phyloP scores from a whole-genome alignment of 768 basidiomycete genomes.

The Austroboletus eburneus region DNA sequence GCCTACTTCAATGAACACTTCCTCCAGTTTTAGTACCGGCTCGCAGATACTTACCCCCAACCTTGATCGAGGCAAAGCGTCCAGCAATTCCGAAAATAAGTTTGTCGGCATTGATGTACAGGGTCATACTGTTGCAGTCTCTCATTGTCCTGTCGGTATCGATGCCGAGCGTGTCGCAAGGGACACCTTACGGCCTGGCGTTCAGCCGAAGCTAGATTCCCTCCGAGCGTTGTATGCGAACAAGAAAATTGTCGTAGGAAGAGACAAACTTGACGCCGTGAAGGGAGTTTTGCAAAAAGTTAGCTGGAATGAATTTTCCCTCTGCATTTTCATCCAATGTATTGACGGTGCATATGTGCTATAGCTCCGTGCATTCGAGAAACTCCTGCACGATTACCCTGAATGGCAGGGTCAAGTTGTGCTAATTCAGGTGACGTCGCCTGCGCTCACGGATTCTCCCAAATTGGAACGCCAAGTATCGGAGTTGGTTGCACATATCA shows the following conservation, averaged over 20 bases:
- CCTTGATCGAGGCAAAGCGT: constrained; percentile 6
- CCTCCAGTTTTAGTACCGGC: constrained; percentile 6
- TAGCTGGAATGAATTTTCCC: not conserved
- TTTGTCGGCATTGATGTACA: constrained; percentile 69
- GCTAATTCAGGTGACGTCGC: constrained; percentile 82
- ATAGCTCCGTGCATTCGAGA: constrained; percentile 92
- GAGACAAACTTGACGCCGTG: constrained; percentile 98
- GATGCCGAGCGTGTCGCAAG: constrained; percentile 85
- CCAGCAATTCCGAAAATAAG: constrained; percentile 15
- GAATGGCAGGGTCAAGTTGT: constrained; percentile 92
- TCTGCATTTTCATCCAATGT: not conserved
- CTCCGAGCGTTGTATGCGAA: constrained; percentile 82
- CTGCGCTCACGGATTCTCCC: constrained; percentile 86
- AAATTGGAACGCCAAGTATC: constrained; percentile 92
- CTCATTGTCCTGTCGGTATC: constrained; percentile 93
- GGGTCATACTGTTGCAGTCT: constrained; percentile 77
- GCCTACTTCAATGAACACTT: not conserved
- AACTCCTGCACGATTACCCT: constrained; percentile 88
- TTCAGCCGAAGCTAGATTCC: constrained; percentile 86
- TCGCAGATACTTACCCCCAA: not conserved
- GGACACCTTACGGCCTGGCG: constrained; percentile 80
- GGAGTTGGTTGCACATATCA: constrained; percentile 91
- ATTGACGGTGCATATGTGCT: not conserved
- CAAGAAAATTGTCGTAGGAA: constrained; percentile 97
- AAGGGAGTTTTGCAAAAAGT: constrained; percentile 98